Conservation (phyloP, 768 basidiomycete genomes). For the Russula olivacea region DNA sequence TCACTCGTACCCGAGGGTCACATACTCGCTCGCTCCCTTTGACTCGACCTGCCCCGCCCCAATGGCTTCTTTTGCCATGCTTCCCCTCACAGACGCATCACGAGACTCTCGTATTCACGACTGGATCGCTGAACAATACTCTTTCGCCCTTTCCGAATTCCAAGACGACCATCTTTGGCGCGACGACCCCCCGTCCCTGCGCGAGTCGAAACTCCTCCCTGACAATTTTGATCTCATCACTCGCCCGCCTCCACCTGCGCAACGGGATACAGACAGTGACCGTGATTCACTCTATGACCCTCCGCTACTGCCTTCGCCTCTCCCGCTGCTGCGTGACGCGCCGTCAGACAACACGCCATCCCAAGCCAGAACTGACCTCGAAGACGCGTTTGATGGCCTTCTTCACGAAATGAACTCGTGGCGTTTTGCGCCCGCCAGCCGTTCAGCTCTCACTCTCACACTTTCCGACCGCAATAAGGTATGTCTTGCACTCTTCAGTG, state of each 20-base stretch:
- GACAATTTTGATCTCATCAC: conserved; percentile 18
- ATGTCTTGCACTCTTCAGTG: not conserved
- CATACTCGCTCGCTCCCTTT: conserved; percentile 12
- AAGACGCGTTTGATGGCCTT: conserved; percentile 35
- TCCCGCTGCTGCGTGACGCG: not conserved
- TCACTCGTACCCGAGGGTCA: not conserved
- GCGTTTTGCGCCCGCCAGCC: conserved; percentile 10
- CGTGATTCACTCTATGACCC: conserved; percentile 28
- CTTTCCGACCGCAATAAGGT: conserved; percentile 25
- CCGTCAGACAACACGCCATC: conserved; percentile 9
- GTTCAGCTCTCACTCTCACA: conserved; percentile 7
- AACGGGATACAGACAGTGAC: conserved; percentile 3
- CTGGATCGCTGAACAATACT: conserved; percentile 26
- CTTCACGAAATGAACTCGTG: conserved; percentile 34
- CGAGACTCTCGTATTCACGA: conserved; percentile 25
- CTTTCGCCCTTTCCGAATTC: conserved; percentile 23
- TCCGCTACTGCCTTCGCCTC: conserved; percentile 32
- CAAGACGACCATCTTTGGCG: conserved; percentile 12
- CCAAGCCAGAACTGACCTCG: conserved; percentile 32
- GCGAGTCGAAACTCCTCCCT: conserved; percentile 25
- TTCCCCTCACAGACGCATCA: conserved; percentile 21
- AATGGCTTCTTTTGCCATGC: conserved; percentile 21
- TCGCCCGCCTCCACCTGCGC: conserved; percentile 1
- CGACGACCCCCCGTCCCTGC: conserved; percentile 23
- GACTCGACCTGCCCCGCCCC: not conserved